Conservation (phyloP, 83 land plant genomes). For the Larix sibirica region DNA sequence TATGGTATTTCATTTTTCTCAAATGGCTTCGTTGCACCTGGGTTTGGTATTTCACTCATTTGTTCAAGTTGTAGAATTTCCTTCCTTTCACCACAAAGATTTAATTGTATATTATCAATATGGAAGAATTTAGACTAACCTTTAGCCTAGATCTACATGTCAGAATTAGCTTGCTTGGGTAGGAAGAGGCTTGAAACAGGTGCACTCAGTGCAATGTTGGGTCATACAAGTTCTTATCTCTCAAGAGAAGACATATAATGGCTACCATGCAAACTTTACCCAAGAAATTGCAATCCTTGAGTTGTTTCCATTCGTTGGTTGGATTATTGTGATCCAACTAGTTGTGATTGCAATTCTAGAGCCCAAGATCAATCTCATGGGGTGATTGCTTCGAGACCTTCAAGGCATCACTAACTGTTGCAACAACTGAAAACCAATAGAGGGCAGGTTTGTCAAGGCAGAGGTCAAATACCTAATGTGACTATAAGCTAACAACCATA, state of each 20-base stretch:
- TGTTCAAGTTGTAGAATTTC: too few species aligned
- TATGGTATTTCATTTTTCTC: too few species aligned
- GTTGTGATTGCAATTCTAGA: slow-evolving; percentile 35
- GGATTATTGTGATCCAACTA: neutral
- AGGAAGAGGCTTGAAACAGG: slow-evolving; percentile 48
- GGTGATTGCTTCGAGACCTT: neutral
- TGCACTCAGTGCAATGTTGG: slow-evolving; percentile 38
- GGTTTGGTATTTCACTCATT: too few species aligned
- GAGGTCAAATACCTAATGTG: slow-evolving; percentile 53
- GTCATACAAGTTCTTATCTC: slow-evolving; percentile 30
- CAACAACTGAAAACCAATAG: slow-evolving; percentile 32
- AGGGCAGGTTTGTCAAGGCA: slow-evolving; percentile 64
- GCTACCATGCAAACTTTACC: slow-evolving; percentile 68
- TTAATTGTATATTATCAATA: neutral
- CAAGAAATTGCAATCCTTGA: slow-evolving; percentile 22
- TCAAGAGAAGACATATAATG: slow-evolving; percentile 52
- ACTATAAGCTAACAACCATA: slow-evolving; percentile 53
- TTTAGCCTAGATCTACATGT: slow-evolving; percentile 43
- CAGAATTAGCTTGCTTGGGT: slow-evolving; percentile 20
- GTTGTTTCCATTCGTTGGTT: neutral
- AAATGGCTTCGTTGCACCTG: too few species aligned
- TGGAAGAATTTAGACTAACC: slow-evolving; percentile 23
- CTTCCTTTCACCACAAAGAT: too few species aligned
- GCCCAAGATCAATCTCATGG: slow-evolving; percentile 27
- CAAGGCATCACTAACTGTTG: slow-evolving; percentile 42